Base-by-base conservation (phyloP, 2,329 filamentous ascomycete genomes). In the Boeremia exigua region DNA sequence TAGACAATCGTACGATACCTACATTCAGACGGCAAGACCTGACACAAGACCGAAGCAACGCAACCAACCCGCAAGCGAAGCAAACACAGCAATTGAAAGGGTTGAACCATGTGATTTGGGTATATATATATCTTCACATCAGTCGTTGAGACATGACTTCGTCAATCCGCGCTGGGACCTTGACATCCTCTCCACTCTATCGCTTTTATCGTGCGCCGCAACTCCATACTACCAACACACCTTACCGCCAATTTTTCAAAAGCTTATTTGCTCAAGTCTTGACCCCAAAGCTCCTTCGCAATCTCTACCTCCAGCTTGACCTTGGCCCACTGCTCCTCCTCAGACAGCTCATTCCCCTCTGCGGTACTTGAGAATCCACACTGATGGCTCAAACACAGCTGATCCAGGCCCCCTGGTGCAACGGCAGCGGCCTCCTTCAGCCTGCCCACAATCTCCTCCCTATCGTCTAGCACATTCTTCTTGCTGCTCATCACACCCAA, bases 271-370 rank as follows among this genome's bases (percentile, higher is more conserved):
- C 65, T 71, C 34, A 80, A 57, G 59, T 84, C 81, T 0, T 80
- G 75, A 0, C 81, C 81, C 83, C 83, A 86, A 42, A 85, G 74
- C 69, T 82, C 70, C 76, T 83, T 84, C 2, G 83, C 83, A 67
- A 86, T 84, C 65, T 84, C 81, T 1, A 83, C 80, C 72, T 83
- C 78, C 17, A 84, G 69, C 51, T 78, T 72, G 7, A 85, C 73
- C 78, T 86, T 86, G 3, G 79, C 82, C 83, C 82, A 85, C 70
- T 85, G 82, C 76, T 85, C 78, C 56, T 84, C 82, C 69, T 84
- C 80, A 10, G 72, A 80, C 60, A 86, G 72, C 56, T 84, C 79
- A 58, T 85, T 84, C 33, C 83, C 83, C 72, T 86, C 83, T 52
- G 79, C 78, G 6, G 82, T 85, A n/a, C 78, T 81, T 63, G 78